These are phyloP conservation scores for Arabidopsis lyrata DNA, from an alignment of 441 rosid genomes.

Conservation along the genomic window DNA sequence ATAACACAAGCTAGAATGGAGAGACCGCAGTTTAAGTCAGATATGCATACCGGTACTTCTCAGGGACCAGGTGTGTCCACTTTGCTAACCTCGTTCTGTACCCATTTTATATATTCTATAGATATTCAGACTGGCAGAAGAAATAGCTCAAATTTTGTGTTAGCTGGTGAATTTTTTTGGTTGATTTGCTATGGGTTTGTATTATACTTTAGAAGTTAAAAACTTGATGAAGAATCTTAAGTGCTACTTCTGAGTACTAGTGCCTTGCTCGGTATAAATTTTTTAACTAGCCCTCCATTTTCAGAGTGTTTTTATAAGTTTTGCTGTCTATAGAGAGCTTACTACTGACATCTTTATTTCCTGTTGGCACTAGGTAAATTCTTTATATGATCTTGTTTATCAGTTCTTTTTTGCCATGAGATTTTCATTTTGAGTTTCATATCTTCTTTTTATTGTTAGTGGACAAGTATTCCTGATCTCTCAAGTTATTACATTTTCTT, in stretches of 20 bases:
- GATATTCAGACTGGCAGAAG: not conserved
- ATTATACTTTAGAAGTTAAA: not conserved
- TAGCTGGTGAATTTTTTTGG: not conserved
- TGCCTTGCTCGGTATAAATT: not conserved
- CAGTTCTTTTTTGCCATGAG: not conserved
- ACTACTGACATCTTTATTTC: not conserved
- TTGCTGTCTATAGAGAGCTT: not conserved
- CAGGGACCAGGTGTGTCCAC: conserved; percentile 59
- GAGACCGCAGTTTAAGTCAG: conserved; percentile 50
- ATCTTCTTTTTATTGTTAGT: not conserved
- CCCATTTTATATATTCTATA: not conserved
- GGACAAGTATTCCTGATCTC: not conserved
- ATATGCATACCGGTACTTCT: conserved; percentile 55
- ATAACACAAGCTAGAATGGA: conserved; percentile 56
- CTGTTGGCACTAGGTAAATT: not conserved
- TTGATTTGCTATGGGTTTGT: not conserved
- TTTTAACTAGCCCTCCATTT: not conserved
- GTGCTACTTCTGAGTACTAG: conserved; percentile 1
- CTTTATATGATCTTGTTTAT: not conserved
- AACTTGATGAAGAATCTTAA: not conserved
- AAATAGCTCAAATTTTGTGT: not conserved
- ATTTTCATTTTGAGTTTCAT: conserved; percentile 15
- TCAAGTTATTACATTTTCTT: conserved; percentile 31
- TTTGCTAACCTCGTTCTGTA: not conserved
- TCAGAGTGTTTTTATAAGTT: not conserved